A percentile compares a stretch with the other conserved stretches of the same genome.
These are phyloP conservation scores for Cetraspora pellucida DNA, from an alignment of 192 early-diverging fungal species.

Conservation along the genomic window DNA sequence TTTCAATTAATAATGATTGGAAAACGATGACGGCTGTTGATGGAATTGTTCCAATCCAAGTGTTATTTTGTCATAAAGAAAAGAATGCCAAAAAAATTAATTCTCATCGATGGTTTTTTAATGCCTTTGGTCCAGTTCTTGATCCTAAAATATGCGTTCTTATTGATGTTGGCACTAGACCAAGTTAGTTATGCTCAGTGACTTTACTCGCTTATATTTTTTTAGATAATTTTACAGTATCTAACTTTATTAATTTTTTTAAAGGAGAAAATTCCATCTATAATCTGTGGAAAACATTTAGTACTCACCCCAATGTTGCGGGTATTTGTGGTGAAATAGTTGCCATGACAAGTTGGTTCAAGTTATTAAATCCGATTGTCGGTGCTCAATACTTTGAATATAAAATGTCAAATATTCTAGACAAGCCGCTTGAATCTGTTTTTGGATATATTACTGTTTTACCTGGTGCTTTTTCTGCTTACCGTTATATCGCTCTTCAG, in stretches of 20 bases:
- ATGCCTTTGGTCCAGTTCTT: conserved; percentile 62
- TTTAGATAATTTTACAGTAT: too few species aligned
- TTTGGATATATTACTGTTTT: conserved; percentile 89
- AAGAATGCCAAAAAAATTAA: conserved; percentile 93
- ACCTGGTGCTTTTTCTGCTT: conserved; percentile 86
- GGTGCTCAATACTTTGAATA: conserved; percentile 73
- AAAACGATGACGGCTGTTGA: conserved; percentile 65
- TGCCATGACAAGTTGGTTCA: conserved; percentile 55
- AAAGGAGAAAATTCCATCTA: conserved; percentile 55
- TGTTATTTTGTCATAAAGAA: conserved; percentile 88
- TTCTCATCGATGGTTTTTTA: conserved; percentile 75
- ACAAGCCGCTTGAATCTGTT: conserved; percentile 76
- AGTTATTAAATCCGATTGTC: conserved; percentile 60
- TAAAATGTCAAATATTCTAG: conserved; percentile 71
- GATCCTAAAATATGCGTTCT: conserved; percentile 64
- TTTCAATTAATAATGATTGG: conserved; percentile 73
- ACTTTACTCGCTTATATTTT: too few species aligned
- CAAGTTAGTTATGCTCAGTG: conserved; percentile 33
- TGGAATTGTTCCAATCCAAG: conserved; percentile 73
- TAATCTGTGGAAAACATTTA: conserved; percentile 69
- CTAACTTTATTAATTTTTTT: too few species aligned
- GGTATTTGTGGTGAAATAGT: conserved; percentile 71
- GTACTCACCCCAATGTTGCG: conserved; percentile 60
- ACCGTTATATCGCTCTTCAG: conserved; percentile 73
- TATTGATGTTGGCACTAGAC: conserved; percentile 67